Percentiles rank a stretch among this genome's conserved stretches.
These are phyloP conservation scores for Geotrichum ghanense DNA, from an alignment of 805 yeast genomes.

Conservation along the genomic window DNA sequence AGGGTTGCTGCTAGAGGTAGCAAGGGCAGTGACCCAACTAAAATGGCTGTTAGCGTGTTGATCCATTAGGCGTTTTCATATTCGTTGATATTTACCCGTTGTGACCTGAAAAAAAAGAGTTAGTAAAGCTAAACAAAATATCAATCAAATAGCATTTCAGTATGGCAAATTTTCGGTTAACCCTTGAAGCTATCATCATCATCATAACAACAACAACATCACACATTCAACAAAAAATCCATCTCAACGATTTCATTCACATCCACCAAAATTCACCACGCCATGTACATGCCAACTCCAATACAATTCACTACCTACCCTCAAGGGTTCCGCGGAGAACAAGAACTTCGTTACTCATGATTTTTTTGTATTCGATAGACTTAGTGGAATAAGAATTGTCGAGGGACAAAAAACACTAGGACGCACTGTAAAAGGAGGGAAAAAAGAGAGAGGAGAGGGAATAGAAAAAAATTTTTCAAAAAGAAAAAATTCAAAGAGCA, in stretches of 20 bases:
- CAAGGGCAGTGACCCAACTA: conserved; percentile 93
- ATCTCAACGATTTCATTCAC: conserved; percentile 6
- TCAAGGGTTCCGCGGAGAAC: conserved; percentile 99
- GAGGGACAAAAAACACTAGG: background rate
- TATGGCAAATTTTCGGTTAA: conserved; percentile 9
- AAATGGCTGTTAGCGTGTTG: conserved; percentile 28
- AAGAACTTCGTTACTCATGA: conserved; percentile 59
- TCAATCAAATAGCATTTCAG: conserved; percentile 44
- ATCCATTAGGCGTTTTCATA: conserved; percentile 3
- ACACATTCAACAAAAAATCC: background rate
- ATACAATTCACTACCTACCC: conserved; percentile 36
- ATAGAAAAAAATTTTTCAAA: background rate
- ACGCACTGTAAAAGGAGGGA: background rate
- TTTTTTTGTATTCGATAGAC: conserved; percentile 1
- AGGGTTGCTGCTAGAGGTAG: conserved; percentile 97
- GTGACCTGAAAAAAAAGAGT: conserved; percentile 1
- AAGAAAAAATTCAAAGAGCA: background rate
- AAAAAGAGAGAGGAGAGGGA: background rate
- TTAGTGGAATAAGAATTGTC: conserved; percentile 1
- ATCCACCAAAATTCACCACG: background rate
- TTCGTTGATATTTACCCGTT: conserved; percentile 1
- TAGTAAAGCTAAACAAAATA: background rate
- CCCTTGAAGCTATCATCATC: no score
- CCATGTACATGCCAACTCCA: background rate
- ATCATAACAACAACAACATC: background rate